phyloP scores from a whole-genome alignment of 2,329 filamentous ascomycete genomes.

The Aureobasidium namibiae region DNA sequence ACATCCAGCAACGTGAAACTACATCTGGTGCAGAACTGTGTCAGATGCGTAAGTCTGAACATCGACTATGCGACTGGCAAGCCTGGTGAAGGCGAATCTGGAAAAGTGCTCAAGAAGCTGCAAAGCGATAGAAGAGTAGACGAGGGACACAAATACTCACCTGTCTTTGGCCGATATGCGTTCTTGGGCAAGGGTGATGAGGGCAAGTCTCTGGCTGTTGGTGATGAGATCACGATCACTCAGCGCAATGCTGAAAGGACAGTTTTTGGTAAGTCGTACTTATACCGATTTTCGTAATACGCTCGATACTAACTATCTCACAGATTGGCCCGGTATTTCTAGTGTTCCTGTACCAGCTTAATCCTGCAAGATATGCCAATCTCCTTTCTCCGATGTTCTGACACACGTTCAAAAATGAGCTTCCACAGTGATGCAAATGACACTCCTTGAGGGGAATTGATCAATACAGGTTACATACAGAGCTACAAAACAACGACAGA shows the following conservation, averaged over 20 bases:
- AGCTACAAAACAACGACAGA: too few relatives aligned
- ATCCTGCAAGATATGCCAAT: background rate
- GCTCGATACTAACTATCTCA: background rate
- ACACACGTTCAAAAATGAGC: background rate
- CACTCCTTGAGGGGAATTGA: too few relatives aligned
- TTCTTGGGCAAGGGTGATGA: slow-evolving; percentile 29
- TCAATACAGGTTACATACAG: too few relatives aligned
- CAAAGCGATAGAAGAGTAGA: slow-evolving; percentile 39
- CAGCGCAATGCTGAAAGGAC: slow-evolving; percentile 33
- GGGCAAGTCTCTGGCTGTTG: slow-evolving; percentile 29
- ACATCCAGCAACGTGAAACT: slow-evolving; percentile 25
- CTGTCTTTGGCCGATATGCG: slow-evolving; percentile 41
- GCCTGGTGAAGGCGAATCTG: slow-evolving; percentile 28
- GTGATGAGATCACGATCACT: slow-evolving; percentile 35
- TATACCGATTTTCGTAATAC: background rate
- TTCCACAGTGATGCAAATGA: too few relatives aligned
- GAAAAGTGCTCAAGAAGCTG: slow-evolving; percentile 37
- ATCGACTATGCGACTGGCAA: slow-evolving; percentile 39
- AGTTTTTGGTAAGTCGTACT: slow-evolving; percentile 33
- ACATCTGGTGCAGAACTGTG: slow-evolving; percentile 37
- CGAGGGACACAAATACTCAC: slow-evolving; percentile 36
- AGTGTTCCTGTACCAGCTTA: background rate
- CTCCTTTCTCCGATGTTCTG: background rate
- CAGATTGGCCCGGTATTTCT: slow-evolving; percentile 1
- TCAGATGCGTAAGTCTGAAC: slow-evolving; percentile 38